Evolutionary conservation across 352 stramenopile species (phyloP), one percentile per base, ranked within the genome.

Genomic region (Pythium phragmiticola): DNA sequence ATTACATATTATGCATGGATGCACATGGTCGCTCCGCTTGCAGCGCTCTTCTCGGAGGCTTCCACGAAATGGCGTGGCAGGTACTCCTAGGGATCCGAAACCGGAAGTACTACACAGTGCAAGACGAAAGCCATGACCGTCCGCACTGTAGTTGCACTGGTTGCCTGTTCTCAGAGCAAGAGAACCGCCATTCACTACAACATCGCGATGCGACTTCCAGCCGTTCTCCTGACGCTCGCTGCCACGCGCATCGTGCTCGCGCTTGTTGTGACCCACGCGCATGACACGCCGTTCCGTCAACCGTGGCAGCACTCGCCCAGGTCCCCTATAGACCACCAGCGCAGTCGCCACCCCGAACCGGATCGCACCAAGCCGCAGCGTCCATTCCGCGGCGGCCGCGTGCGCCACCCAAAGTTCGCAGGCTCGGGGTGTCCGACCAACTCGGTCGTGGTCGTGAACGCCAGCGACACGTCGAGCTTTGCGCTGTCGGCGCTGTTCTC

Each of bases 401-500:
- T 77, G 21, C 61, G 51, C 30, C 59, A 59, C 17, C 70, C 70
- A 8, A 55, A 68, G 42, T 77, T 75, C 26, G 57, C 66, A 53
- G 70, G 70, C 50, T 62, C 42, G 0, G 70, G 70, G 3, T 75
- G 70, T 21, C 70, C 67, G 13, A 58, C 48, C 30, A 50, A 50
- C 46, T 73, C 70, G 8, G 57, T 75, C 11, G 34, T 42, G 41
- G 49, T 68, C 12, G 70, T 73, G 7, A 77, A 77, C 26, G 42
- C 56, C 21, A 69, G 55, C 19, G 70, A 77, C 51, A 59, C 53
- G 3, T 57, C 67, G n/a, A 65, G 48, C 34, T 73, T 77, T 47
- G 46, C 56, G 12, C 26, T 77, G 43, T 75, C 70, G 43, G 58
- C 61, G n/a, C 37, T 77, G 11, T 73, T 77, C 47, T 62, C 70